phyloP scores from a whole-genome alignment of 352 stramenopile species.

The Sclerospora graminicola region DNA sequence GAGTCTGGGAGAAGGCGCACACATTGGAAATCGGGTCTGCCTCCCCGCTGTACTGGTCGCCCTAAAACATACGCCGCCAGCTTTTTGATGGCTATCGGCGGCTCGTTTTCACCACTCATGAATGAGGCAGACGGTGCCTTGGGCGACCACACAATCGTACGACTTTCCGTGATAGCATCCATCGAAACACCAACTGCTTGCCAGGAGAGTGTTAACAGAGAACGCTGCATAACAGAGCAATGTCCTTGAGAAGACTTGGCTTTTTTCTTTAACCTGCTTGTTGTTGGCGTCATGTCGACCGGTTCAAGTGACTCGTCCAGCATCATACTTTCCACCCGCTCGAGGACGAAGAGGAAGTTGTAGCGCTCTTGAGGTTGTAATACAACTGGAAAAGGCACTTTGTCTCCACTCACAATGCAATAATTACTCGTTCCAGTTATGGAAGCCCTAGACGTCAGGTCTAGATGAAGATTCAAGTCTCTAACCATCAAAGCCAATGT shows the following conservation, averaged over 20 bases:
- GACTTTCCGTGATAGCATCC: conserved; percentile 46
- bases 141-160: conserved; percentile 60
- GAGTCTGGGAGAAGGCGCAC: conserved; percentile 32
- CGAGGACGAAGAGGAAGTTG: conserved; percentile 52
- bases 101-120: conserved; percentile 7
- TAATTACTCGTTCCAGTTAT: conserved; percentile 17
- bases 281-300: conserved; percentile 4
- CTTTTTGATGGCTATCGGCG: conserved; percentile 2
- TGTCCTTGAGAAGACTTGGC: conserved; percentile 1
- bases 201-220: conserved; percentile 58
- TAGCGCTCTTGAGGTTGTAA: conserved; percentile 42
- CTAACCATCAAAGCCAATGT: conserved; percentile 32
- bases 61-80: conserved; percentile 11
- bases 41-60: conserved; percentile 2
- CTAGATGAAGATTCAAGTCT: conserved; percentile 58
- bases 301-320: conserved; percentile 7
- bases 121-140: conserved; percentile 9
- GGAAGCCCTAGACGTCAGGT: conserved; percentile 23
- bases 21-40: conserved; percentile 13
- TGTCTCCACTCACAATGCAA: conserved; percentile 24
- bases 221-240: conserved; percentile 24
- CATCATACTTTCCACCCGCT: conserved; percentile 13
- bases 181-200: conserved; percentile 18
- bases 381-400: conserved; percentile 46
- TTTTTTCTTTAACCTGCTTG: conserved; percentile 10